Conservation (phyloP, 139 green algal genomes). For the Pleodorina starrii region DNA sequence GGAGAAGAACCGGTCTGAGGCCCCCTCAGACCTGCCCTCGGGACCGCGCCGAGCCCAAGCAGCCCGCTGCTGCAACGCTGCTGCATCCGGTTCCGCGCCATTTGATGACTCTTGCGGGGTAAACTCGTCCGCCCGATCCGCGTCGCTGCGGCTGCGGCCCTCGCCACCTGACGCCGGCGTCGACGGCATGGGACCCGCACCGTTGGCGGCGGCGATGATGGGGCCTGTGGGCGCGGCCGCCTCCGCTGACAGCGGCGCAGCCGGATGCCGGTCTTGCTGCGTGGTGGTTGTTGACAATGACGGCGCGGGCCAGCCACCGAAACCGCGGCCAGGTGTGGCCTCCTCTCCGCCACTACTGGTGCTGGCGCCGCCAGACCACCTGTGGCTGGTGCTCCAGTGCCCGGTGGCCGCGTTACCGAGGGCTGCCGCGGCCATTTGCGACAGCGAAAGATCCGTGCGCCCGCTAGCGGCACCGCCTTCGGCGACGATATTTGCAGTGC, state of each 20-base stretch:
- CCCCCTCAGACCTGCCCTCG: neutral
- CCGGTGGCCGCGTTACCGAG: neutral
- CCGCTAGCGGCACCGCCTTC: no score
- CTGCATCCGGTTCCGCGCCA: no score
- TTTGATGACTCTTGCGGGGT: no score
- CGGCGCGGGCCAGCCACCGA: no score
- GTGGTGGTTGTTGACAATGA: neutral
- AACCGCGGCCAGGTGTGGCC: no score
- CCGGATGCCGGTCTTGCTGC: no score
- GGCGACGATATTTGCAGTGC: no score
- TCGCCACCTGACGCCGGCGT: neutral
- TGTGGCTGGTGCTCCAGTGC: neutral
- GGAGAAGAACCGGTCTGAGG: neutral
- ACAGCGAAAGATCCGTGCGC: neutral
- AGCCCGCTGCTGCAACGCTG: no score
- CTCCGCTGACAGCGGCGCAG: neutral
- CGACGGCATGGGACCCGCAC: no score
- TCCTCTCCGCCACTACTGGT: neutral
- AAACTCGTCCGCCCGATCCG: neutral
- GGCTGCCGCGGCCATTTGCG: neutral
- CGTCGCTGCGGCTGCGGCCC: neutral
- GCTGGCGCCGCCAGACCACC: neutral
- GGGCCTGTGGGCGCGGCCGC: neutral
- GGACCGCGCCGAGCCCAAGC: neutral
- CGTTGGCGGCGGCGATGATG: no score